Evolutionary conservation across 2,329 filamentous ascomycete genomes (phyloP).

Genomic region (Fusarium sp.): DNA sequence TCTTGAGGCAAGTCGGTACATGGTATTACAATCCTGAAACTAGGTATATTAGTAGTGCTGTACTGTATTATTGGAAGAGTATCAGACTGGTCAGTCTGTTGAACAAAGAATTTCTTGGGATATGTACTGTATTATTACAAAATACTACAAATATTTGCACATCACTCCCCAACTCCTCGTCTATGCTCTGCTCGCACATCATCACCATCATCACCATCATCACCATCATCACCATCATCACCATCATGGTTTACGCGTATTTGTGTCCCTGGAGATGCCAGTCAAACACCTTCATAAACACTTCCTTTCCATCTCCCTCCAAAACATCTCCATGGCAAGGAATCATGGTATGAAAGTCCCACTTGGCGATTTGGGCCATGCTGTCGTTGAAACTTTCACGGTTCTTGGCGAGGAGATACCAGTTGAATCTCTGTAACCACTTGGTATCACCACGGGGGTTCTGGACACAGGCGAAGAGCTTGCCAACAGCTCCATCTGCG

Average conservation of each 20-base stretch:
- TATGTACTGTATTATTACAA: constrained; percentile 15
- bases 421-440: constrained; percentile 81
- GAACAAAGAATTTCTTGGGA: neutral
- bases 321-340: constrained; percentile 95
- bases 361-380: constrained; percentile 72
- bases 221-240: neutral
- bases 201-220: neutral
- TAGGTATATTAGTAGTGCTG: neutral
- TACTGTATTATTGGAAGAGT: neutral
- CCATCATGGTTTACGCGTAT: neutral
- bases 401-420: constrained; percentile 76
- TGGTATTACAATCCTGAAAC: neutral
- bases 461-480: constrained; percentile 62
- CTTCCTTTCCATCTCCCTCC: constrained; percentile 74
- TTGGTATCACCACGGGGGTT: constrained; percentile 70
- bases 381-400: constrained; percentile 74
- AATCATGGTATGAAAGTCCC: constrained; percentile 87
- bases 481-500: constrained; percentile 49
- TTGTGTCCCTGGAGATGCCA: constrained; percentile 74
- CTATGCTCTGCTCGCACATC: neutral
- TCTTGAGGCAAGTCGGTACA: neutral
- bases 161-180: constrained; percentile 1
- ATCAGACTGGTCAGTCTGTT: neutral
- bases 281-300: constrained; percentile 79
- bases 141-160: constrained; percentile 8